Base-by-base conservation (phyloP, 2,329 filamentous ascomycete genomes). In the Tricladium varicosporioides region DNA sequence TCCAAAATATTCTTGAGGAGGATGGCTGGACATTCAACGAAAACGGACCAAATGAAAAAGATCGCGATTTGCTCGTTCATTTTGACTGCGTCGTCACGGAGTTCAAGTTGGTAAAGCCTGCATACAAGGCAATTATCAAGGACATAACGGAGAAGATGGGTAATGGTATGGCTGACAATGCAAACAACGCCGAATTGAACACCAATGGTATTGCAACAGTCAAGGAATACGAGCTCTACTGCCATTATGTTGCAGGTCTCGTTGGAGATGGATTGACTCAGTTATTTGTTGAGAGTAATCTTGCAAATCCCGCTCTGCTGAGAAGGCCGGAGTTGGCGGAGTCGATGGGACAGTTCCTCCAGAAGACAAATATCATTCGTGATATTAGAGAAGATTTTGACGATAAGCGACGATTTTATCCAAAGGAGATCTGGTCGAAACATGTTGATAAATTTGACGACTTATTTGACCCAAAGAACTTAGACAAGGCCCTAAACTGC, bases 301-400 rank as follows among this genome's bases (percentile, higher is more conserved):
- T 96, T 56, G 94, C 91, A 59, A 97, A 97, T 72, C 88, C 90
- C 2, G 89, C 86, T 56, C 81, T 99, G 51, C 77, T 93, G 52
- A 82, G 92, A 61, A 85, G 91, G 51, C 86, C 89, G 33, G 80
- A 91, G 60, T 82, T 99, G 50, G 90, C 91, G 66, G 92, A 96
- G 75, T 93, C 91, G 46, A 99, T 99, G 94, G 94, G 91, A 19
- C 89, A 96, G 65, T 96, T 99, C 75, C 78, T 99, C 60, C 94
- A 99, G 71, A 96, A 99, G 80, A 96, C 92, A 63, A 99, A 99
- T 80, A 97, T 99, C 72, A 97, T 97, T 70, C 91, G 94, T 70
- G 94, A 99, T 72, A 83, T 97, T 62, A 85, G 87, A 66, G 94
- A 99, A 73, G 94, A 99, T 70, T 87, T 87, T 66, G 83, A 89